Base-by-base conservation (phyloP, 2,329 filamentous ascomycete species). In the Nemania sp. region DNA sequence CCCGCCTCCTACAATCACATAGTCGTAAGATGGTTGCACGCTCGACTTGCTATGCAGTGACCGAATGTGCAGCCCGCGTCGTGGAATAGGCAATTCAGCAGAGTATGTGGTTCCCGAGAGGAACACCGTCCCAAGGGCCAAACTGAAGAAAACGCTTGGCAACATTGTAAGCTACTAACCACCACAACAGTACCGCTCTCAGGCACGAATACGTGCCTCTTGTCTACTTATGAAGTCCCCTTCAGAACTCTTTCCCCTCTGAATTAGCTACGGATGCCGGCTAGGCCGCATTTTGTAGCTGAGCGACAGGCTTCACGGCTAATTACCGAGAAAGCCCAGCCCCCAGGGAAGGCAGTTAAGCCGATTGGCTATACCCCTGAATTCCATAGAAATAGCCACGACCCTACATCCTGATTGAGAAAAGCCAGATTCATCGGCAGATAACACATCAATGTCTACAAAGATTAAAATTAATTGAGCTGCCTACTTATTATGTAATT, bases 1-100 rank as follows among this genome's bases (percentile, higher is more conserved):
- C 7, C 75, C 75, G 5, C 70, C 75, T 32, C 75, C 75, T 8
- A 77, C 64, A 20, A 77, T 70, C 15, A 77, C 73, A 67, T 77
- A 76, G 62, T 77, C 75, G 26, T 76, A 77, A 0, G 73, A 74
- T 22, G 59, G 32, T 24, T 22, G 57, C 18, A 66, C 18, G 1
- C 2, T 32, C 0, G 57, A 32, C 18, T 4, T 35, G 18, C 35
- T 15, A 49, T 66, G 8, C 13, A 6, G 10, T 18, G 27, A 41
- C 56, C 51, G 55, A 35, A 26, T 11, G 4, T n/a, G 24, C 13
- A 38, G 24, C 11, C 22, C 11, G 20, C 18, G 26, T 22, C 4
- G 29, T 7, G 29, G 43, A 4, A 60, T 57, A 32, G 64, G 38
- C 5, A 47, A 1, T 24, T 13, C n/a, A 5, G 41, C 26, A 18